Evolutionary conservation across 1,139 yeast genomes (phyloP).

Genomic region (Yamadazyma epiphylla): DNA sequence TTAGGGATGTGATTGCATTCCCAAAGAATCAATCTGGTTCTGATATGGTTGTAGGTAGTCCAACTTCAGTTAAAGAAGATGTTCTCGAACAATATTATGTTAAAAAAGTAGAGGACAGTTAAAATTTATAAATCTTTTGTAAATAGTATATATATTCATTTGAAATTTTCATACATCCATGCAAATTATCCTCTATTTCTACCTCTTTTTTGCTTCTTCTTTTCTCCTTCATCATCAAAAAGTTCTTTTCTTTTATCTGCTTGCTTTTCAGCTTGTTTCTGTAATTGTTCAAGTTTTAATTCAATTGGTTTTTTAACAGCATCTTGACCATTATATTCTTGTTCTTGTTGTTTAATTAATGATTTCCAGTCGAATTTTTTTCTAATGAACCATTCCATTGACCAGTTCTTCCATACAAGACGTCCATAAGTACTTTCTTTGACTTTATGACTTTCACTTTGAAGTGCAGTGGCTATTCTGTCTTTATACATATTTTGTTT

Average conservation of each 20-base stretch:
- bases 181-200: conserved; percentile 17
- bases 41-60: conserved; percentile 86
- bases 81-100: conserved; percentile 52
- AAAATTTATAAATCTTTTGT: background rate
- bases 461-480: conserved; percentile 69
- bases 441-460: conserved; percentile 59
- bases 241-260: conserved; percentile 22
- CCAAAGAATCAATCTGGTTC: conserved; percentile 90
- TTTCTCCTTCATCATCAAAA: conserved; percentile 11
- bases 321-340: conserved; percentile 30
- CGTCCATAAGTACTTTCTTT: conserved; percentile 86
- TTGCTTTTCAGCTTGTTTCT: conserved; percentile 23
- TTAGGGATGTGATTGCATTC: conserved; percentile 92
- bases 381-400: conserved; percentile 70
- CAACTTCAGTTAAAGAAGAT: conserved; percentile 54
- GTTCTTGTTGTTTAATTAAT: conserved; percentile 67
- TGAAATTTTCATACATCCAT: conserved; percentile 1
- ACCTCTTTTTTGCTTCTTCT: conserved; percentile 26
- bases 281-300: conserved; percentile 40
- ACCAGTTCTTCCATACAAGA: conserved; percentile 95
- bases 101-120: conserved; percentile 9
- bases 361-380: conserved; percentile 83
- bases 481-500: conserved; percentile 83
- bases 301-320: conserved; percentile 39
- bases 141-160: conserved; percentile 3